A percentile compares a stretch with the other conserved stretches of the same genome.
Evolutionary conservation across 2,329 filamentous ascomycete genomes (phyloP).

Genomic region (Rachicladosporium sp.): DNA sequence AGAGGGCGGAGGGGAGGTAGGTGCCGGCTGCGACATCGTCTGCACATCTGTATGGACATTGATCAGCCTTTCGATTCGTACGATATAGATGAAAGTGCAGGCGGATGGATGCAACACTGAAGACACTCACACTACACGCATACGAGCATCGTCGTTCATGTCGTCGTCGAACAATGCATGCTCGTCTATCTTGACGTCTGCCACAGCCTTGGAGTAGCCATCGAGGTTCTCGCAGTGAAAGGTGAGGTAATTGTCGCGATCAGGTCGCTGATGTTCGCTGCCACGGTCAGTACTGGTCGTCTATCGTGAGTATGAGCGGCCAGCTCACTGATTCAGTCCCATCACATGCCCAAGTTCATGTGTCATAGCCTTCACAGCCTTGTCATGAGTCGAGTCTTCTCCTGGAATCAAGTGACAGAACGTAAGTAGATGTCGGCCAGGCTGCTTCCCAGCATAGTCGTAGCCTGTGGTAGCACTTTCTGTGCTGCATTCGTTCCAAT

Average conservation of each 20-base stretch:
- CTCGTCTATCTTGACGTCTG: constrained; percentile 1
- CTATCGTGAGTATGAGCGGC: too few species aligned
- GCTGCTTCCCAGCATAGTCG: constrained; percentile 1
- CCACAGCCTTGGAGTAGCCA: constrained; percentile 2
- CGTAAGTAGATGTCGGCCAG: neutral
- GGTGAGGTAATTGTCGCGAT: neutral
- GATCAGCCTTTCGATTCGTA: too few species aligned
- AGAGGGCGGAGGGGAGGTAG: constrained; percentile 2
- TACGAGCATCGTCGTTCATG: neutral
- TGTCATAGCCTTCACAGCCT: constrained; percentile 3
- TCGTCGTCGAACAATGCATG: constrained; percentile 1
- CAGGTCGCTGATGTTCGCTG: constrained; percentile 4
- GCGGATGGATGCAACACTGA: too few species aligned
- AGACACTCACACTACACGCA: neutral
- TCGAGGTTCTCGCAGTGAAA: constrained; percentile 3
- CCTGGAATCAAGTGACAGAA: constrained; percentile 4
- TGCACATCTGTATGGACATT: neutral
- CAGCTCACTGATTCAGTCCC: constrained; percentile 1
- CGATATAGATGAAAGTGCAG: too few species aligned
- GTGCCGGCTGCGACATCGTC: constrained; percentile 1
- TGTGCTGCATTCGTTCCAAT: constrained; percentile 8
- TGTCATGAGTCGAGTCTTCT: neutral
- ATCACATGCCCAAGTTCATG: constrained; percentile 5
- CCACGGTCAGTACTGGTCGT: too few species aligned
- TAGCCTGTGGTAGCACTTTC: constrained; percentile 10